Percentiles rank a stretch among this genome's conserved stretches.
These are phyloP conservation scores for Flaveria linearis DNA, from an alignment of 129 eudicot species.

Conservation along the genomic window DNA sequence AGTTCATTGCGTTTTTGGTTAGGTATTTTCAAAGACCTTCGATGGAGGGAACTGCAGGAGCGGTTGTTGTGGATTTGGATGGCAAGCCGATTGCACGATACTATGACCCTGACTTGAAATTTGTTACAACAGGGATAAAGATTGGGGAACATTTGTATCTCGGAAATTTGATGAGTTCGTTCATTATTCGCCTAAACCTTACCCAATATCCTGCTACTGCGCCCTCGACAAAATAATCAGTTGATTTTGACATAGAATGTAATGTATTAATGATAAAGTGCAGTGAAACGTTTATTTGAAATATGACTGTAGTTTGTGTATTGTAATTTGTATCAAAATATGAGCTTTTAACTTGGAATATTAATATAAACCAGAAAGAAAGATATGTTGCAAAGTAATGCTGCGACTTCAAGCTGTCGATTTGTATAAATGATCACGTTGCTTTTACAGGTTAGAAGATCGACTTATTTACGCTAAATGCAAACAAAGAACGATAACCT, in stretches of 20 bases:
- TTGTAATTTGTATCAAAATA: not conserved
- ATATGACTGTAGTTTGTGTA: not conserved
- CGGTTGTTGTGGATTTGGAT: conserved; percentile 62
- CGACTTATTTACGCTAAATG: conserved; percentile 25
- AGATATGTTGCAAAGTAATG: not conserved
- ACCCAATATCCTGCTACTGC: conserved; percentile 51
- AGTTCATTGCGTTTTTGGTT: conserved; percentile 48
- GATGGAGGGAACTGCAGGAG: conserved; percentile 59
- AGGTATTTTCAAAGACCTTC: conserved; percentile 42
- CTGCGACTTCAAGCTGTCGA: not conserved
- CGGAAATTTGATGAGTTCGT: conserved; percentile 48
- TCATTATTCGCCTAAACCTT: conserved; percentile 67
- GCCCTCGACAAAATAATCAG: conserved; percentile 17
- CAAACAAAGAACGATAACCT: not conserved
- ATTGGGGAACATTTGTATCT: conserved; percentile 64
- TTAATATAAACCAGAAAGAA: not conserved
- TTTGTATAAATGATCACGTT: conserved; percentile 29
- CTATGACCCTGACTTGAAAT: conserved; percentile 41
- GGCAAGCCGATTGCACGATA: conserved; percentile 60
- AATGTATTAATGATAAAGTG: not conserved
- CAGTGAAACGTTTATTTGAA: not conserved
- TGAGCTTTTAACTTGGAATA: not conserved
- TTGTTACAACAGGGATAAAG: conserved; percentile 52
- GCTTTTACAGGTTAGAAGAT: conserved; percentile 33
- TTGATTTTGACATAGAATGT: not conserved